phyloP scores from a whole-genome alignment of 495 filamentous ascomycete genomes.

The Penicillium lagena region DNA sequence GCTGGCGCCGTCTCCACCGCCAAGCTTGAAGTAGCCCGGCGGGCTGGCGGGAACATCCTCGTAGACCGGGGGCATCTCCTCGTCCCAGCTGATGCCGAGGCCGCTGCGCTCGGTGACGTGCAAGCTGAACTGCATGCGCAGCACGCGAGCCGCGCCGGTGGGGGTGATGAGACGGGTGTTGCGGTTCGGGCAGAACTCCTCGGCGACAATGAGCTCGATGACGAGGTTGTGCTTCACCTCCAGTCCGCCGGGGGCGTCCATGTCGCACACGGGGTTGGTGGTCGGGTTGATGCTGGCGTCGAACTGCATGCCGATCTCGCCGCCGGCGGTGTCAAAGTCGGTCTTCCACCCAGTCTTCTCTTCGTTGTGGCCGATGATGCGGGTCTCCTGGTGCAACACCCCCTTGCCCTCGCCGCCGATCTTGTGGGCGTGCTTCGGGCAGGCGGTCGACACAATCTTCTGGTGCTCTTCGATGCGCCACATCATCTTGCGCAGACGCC shows the following conservation, averaged over 20 bases:
- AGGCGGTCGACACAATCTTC: constrained; percentile 75
- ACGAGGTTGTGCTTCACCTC: constrained; percentile 77
- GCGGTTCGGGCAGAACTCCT: constrained; percentile 76
- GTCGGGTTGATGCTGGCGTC: constrained; percentile 58
- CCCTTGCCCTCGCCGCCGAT: constrained; percentile 70
- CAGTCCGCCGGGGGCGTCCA: constrained; percentile 72
- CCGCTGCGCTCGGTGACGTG: constrained; percentile 77
- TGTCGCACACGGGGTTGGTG: constrained; percentile 66
- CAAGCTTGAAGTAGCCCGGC: constrained; percentile 60
- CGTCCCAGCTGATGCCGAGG: constrained; percentile 93
- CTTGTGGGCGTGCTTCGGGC: constrained; percentile 68
- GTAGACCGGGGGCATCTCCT: constrained; percentile 91
- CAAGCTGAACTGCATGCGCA: constrained; percentile 86
- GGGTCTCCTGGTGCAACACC: constrained; percentile 66
- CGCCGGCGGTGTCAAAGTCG: constrained; percentile 68
- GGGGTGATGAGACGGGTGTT: constrained; percentile 68
- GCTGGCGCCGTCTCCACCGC: constrained; percentile 27
- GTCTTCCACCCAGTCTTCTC: constrained; percentile 90
- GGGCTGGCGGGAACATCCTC: constrained; percentile 88
- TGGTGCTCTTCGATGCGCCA: constrained; percentile 90
- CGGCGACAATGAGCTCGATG: constrained; percentile 88
- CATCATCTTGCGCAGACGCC: constrained; percentile 82
- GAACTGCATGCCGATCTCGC: constrained; percentile 78
- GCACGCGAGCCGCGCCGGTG: constrained; percentile 82
- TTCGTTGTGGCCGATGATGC: constrained; percentile 68